Evolutionary conservation across 2,329 filamentous ascomycete species (phyloP).

Genomic region (Alternaria triticina): DNA sequence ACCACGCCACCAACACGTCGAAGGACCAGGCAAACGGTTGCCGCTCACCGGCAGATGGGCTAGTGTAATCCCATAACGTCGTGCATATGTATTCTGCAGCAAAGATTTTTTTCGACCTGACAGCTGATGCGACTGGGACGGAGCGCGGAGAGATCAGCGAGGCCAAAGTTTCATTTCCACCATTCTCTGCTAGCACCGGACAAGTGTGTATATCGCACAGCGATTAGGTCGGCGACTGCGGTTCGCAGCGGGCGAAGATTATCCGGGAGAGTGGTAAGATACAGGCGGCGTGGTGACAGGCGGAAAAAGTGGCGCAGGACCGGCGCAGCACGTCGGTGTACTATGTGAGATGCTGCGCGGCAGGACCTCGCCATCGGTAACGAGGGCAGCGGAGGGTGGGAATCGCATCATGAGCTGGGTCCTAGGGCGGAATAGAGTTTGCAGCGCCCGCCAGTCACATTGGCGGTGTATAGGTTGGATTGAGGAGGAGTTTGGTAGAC

Average conservation of each 20-base stretch:
- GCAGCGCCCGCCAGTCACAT: conserved; percentile 9
- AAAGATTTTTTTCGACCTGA: background rate
- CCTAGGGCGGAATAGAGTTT: conserved; percentile 4
- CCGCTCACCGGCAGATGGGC: background rate
- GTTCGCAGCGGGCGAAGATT: conserved; percentile 6
- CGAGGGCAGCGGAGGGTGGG: background rate
- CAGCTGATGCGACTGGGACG: background rate
- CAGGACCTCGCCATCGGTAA: conserved; percentile 19
- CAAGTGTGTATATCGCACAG: background rate
- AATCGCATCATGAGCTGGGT: conserved; percentile 2
- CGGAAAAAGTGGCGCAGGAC: conserved; percentile 12
- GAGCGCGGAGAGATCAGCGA: background rate
- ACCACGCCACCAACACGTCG: conserved; percentile 1
- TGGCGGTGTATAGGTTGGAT: conserved; percentile 3
- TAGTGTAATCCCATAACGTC: background rate
- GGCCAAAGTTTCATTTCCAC: background rate
- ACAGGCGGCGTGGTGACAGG: conserved; percentile 9
- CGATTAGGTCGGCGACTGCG: conserved; percentile 1
- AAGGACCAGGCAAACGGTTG: background rate
- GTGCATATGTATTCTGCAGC: background rate
- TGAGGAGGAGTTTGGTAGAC: background rate
- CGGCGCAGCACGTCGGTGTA: background rate
- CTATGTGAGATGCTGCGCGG: conserved; percentile 5
- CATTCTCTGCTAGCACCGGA: background rate
- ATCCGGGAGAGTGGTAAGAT: conserved; percentile 12